Evolutionary conservation across 352 stramenopile species (phyloP).

Genomic region (Lagenidium giganteum): DNA sequence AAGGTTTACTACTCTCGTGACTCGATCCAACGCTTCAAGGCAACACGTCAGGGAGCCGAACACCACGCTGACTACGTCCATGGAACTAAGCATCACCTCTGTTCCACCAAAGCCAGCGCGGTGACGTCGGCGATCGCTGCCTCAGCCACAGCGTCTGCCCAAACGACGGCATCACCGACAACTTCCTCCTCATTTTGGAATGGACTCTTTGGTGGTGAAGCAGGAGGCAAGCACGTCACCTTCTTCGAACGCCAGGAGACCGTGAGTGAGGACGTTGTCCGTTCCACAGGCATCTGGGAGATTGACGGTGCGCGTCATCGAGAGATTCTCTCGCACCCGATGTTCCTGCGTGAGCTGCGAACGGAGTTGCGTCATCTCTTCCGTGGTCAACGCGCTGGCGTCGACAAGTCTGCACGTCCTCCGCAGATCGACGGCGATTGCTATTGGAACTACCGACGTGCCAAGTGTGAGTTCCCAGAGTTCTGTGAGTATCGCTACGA

Average conservation of each 20-base stretch:
- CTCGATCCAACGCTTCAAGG: slow-evolving; percentile 45
- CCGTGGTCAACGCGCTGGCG: slow-evolving; percentile 1
- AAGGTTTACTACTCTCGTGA: slow-evolving; percentile 65
- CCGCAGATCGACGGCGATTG: slow-evolving; percentile 71
- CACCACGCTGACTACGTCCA: slow-evolving; percentile 67
- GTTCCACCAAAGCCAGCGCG: slow-evolving; percentile 12
- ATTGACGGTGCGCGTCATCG: slow-evolving; percentile 65
- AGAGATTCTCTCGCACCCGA: slow-evolving; percentile 64
- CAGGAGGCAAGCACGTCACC: slow-evolving; percentile 51
- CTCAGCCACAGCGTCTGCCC: too few species aligned
- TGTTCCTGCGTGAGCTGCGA: slow-evolving; percentile 71
- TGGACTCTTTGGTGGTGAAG: slow-evolving; percentile 52
- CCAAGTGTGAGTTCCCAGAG: slow-evolving; percentile 62
- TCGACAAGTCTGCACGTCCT: slow-evolving; percentile 29
- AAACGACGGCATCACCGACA: not conserved
- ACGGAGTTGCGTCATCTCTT: slow-evolving; percentile 71
- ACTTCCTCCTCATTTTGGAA: slow-evolving; percentile 40
- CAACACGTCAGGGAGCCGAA: slow-evolving; percentile 25
- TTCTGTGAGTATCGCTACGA: slow-evolving; percentile 82
- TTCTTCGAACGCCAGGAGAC: slow-evolving; percentile 83
- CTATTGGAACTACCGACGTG: slow-evolving; percentile 81
- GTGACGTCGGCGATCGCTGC: slow-evolving; percentile 1
- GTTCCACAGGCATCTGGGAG: slow-evolving; percentile 82
- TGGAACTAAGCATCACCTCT: slow-evolving; percentile 36
- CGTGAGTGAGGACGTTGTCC: slow-evolving; percentile 22